phyloP scores from a whole-genome alignment of 257 asterid species.

The Ophiorrhiza pumila region DNA sequence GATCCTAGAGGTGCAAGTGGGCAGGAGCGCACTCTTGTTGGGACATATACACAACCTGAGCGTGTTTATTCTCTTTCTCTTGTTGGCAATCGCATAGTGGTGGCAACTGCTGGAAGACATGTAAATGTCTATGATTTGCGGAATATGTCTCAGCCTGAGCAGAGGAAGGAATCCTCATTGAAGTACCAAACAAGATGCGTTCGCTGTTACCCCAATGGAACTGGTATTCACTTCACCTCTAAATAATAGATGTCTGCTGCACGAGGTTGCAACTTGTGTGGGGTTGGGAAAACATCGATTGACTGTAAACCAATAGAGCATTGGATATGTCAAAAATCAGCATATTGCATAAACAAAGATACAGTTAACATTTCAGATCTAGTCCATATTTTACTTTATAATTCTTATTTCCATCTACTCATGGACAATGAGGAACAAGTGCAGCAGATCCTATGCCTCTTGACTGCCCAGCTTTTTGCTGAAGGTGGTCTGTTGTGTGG shows the following conservation, averaged over 20 bases:
- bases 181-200: constrained; percentile 95
- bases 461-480: constrained; percentile 17
- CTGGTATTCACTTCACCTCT: constrained; percentile 48
- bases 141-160: constrained; percentile 96
- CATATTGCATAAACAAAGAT: not conserved
- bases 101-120: constrained; percentile 98
- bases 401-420: not conserved
- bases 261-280: not conserved
- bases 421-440: constrained; percentile 22
- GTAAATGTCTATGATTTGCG: constrained; percentile 89
- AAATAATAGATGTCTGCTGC: not conserved
- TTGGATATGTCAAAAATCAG: constrained; percentile 1
- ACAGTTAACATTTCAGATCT: not conserved
- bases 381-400: not conserved
- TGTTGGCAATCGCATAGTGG: constrained; percentile 83
- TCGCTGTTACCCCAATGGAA: constrained; percentile 88
- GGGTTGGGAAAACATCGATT: not conserved
- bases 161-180: constrained; percentile 88
- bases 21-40: constrained; percentile 80
- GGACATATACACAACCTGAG: constrained; percentile 91
- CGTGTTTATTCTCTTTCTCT: constrained; percentile 89
- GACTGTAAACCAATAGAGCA: not conserved
- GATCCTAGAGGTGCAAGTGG: constrained; percentile 98
- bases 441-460: constrained; percentile 15
- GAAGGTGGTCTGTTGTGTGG: constrained; percentile 17